Evolutionary conservation across 2,329 filamentous ascomycete species (phyloP), one percentile per base, ranked within the genome.

Genomic region (Monilinia aucupariae): DNA sequence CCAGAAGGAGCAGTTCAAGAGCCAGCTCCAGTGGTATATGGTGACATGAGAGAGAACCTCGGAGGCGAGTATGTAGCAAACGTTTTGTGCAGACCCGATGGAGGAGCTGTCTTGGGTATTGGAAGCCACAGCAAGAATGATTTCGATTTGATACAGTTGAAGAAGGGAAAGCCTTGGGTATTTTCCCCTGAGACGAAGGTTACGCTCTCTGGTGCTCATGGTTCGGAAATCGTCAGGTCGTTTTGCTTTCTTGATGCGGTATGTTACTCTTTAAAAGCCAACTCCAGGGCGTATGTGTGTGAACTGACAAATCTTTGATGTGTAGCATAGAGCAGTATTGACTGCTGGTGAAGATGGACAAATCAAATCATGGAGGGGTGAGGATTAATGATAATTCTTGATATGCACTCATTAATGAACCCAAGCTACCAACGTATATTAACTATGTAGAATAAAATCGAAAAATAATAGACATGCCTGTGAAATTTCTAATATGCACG

Each of bases 51-150:
- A 37, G 77, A 80, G 64, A 76, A 76, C n/a, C 74, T 92, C 7
- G 81, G 78, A 4, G 91, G 88, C 67, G 88, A 90, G 77, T 94
- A 94, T 73, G 81, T 91, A 2, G 85, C 88, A 22, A 85, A 88
- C 70, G 79, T 92, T 47, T 75, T 83, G 51, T 80, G 80, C 59
- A 85, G 88, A 76, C 73, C 81, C 30, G 83, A 85, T 47, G 82
- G 81, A 3, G 83, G 84, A 0, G 84, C 84, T 6, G 81, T 86
- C 17, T 76, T 90, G 47, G 88, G 85, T 2, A 82, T 81, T 1
- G 88, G 88, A n/a, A 79, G 81, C 45, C 86, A 89, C 69, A 86
- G 83, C 64, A 78, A 78, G 52, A 78, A 85, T 66, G 77, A 78
- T 64, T 87, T 89, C 67, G 80, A 85, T 71, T 75, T 89, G 63